Evolutionary conservation across 2,329 filamentous ascomycete species (phyloP).

Genomic region (Aspergillus novofumigatus): DNA sequence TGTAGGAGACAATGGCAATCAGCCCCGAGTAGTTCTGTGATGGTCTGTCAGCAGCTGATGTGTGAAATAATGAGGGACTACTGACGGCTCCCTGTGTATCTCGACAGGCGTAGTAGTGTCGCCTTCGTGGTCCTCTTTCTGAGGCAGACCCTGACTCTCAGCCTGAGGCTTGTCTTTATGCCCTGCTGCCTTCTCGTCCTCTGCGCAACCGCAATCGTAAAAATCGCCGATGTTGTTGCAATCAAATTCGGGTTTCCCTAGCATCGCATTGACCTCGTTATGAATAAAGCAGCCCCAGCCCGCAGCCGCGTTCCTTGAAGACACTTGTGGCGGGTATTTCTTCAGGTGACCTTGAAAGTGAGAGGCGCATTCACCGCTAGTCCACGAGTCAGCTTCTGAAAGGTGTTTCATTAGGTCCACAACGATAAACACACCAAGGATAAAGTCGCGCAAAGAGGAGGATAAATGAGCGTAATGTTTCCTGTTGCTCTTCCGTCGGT

Average conservation of each 20-base stretch:
- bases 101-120: conserved; percentile 24
- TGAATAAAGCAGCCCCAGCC: conserved; percentile 65
- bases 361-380: conserved; percentile 60
- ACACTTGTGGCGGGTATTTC: conserved; percentile 62
- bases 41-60: conserved; percentile 11
- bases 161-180: conserved; percentile 1
- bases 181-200: conserved; percentile 44
- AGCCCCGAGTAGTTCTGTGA: conserved; percentile 26
- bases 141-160: not conserved
- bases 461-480: conserved; percentile 57
- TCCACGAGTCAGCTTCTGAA: conserved; percentile 8
- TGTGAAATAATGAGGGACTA: conserved; percentile 8
- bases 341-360: conserved; percentile 60
- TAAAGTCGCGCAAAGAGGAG: conserved; percentile 63
- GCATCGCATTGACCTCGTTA: conserved; percentile 61
- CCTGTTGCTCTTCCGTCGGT: conserved; percentile 57
- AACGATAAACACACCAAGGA: conserved; percentile 49
- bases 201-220: conserved; percentile 63
- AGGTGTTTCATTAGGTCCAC: not conserved
- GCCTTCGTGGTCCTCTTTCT: not conserved
- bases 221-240: conserved; percentile 63
- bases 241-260: conserved; percentile 59
- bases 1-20: conserved; percentile 1
- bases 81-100: conserved; percentile 35
- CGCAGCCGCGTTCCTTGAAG: conserved; percentile 57